These are phyloP conservation scores for Lentinula edodes DNA, from an alignment of 768 basidiomycete genomes.

Conservation along the genomic window DNA sequence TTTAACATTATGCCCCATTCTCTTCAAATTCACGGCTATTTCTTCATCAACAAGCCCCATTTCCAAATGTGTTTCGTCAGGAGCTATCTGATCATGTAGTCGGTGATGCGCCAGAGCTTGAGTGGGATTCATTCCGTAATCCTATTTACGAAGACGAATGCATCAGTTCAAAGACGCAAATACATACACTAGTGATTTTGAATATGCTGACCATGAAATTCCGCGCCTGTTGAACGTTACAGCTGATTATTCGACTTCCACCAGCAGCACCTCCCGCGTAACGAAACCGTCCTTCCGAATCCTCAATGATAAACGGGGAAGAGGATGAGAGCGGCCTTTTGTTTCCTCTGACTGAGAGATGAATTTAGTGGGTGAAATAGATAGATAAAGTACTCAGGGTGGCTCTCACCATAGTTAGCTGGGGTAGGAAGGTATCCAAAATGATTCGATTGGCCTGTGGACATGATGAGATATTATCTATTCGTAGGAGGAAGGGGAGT, in stretches of 20 bases:
- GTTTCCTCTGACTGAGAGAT: neutral
- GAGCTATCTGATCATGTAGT: neutral
- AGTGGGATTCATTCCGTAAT: neutral
- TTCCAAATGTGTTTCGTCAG: neutral
- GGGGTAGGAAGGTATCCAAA: neutral
- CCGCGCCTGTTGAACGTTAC: neutral
- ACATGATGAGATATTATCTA: neutral
- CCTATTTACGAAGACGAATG: neutral
- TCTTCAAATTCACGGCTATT: neutral
- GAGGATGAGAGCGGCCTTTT: slow-evolving; percentile 1
- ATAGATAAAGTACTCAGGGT: neutral
- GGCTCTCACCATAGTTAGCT: neutral
- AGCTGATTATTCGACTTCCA: slow-evolving; percentile 1
- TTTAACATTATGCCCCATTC: neutral
- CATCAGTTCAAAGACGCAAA: neutral
- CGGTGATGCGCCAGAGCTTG: slow-evolving; percentile 1
- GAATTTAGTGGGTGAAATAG: neutral
- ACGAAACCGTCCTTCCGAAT: neutral
- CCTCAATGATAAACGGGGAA: neutral
- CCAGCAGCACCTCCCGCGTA: slow-evolving; percentile 2
- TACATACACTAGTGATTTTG: no score
- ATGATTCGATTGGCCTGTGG: neutral
- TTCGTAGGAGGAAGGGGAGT: neutral
- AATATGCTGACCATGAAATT: neutral
- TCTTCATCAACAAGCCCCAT: neutral